These are phyloP conservation scores for Arachis hypogaea DNA, from an alignment of 306 rosid species.

Conservation along the genomic window DNA sequence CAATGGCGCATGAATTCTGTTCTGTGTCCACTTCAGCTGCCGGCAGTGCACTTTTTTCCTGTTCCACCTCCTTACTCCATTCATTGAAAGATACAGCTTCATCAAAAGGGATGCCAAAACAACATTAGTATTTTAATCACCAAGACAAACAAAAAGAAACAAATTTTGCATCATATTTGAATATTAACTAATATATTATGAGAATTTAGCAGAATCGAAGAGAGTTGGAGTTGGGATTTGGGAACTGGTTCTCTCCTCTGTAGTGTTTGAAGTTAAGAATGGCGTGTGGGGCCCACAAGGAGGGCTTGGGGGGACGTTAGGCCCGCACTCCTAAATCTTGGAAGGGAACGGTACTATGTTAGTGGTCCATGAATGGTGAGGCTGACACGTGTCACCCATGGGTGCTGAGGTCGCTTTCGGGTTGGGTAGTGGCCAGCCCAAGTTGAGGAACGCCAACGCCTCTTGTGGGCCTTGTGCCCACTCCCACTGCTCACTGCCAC, in stretches of 20 bases:
- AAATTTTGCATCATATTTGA: neutral
- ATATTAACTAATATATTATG: too few species aligned
- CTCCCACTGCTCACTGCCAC: constrained; percentile 11
- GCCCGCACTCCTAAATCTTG: constrained; percentile 29
- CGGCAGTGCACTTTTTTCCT: neutral
- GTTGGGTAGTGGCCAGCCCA: constrained; percentile 44
- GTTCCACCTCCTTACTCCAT: neutral
- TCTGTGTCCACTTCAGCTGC: constrained; percentile 18
- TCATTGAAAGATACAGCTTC: neutral
- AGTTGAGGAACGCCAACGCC: constrained; percentile 35
- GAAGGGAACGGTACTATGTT: constrained; percentile 10
- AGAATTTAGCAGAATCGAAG: too few species aligned
- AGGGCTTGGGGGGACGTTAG: neutral
- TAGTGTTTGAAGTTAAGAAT: neutral
- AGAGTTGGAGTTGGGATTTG: too few species aligned
- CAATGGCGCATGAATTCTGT: constrained; percentile 9
- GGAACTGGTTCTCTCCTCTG: too few species aligned
- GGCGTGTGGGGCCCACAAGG: constrained; percentile 22
- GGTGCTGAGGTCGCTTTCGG: constrained; percentile 47
- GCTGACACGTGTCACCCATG: constrained; percentile 37
- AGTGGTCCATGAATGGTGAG: constrained; percentile 52
- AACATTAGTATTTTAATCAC: neutral
- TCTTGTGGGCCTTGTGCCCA: constrained; percentile 31
- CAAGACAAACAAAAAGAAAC: neutral
- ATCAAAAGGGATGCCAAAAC: neutral